These are phyloP conservation scores for Hypocrella siamensis DNA, from an alignment of 2,329 filamentous ascomycete species.

Conservation along the genomic window DNA sequence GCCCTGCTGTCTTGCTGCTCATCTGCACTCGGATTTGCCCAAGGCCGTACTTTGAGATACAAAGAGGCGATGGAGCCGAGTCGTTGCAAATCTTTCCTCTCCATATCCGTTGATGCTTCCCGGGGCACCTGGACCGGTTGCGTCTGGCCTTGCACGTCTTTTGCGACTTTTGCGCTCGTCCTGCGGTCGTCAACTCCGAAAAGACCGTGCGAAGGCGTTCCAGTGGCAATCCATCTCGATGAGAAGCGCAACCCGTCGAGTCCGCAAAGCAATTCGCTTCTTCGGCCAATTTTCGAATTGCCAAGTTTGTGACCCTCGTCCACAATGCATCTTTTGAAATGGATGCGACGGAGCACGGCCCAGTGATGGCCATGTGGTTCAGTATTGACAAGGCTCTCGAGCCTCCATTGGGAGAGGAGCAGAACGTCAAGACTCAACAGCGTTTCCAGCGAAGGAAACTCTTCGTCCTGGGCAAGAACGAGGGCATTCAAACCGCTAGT, in stretches of 20 bases:
- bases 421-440: constrained; percentile 60
- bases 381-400: constrained; percentile 42
- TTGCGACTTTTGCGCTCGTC: background rate
- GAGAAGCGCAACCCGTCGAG: constrained; percentile 45
- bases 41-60: constrained; percentile 65
- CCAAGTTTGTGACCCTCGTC: constrained; percentile 85
- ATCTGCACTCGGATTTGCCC: constrained; percentile 45
- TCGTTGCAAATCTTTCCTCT: constrained; percentile 49
- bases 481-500: constrained; percentile 50
- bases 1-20: constrained; percentile 43
- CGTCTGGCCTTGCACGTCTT: constrained; percentile 1
- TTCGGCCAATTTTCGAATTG: constrained; percentile 37
- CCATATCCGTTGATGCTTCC: constrained; percentile 29
- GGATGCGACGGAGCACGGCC: constrained; percentile 53
- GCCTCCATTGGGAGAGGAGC: constrained; percentile 58
- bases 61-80: constrained; percentile 49
- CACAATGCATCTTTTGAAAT: constrained; percentile 79
- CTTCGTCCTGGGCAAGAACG: constrained; percentile 36
- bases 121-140: constrained; percentile 9
- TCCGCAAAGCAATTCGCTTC: constrained; percentile 37
- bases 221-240: constrained; percentile 76
- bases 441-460: constrained; percentile 39
- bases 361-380: constrained; percentile 16
- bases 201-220: constrained; percentile 73
- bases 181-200: constrained; percentile 41